Evolutionary conservation across 1,284 basidiomycete genomes (phyloP).

Genomic region (Leccinum insolens): DNA sequence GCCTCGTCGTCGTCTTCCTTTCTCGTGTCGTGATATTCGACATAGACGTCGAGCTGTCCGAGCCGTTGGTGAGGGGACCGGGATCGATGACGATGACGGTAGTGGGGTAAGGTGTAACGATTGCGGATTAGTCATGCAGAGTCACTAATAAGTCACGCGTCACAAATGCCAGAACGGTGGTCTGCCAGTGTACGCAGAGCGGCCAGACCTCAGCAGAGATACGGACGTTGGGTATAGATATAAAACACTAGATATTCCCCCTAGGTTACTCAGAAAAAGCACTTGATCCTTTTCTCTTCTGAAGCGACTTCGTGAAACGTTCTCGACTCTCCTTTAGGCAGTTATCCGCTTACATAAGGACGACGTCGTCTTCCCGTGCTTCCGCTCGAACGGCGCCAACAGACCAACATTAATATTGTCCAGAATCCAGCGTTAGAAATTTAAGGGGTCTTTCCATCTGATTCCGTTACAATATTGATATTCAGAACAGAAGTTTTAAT

Average conservation of each 20-base stretch:
- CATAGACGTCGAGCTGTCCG: too few species aligned
- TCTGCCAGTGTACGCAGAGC: background rate
- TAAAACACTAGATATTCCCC: background rate
- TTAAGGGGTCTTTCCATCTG: too few species aligned
- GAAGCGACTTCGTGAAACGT: background rate
- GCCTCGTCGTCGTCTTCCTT: too few species aligned
- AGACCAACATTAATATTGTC: too few species aligned
- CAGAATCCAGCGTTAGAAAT: too few species aligned
- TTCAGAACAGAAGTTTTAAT: too few species aligned
- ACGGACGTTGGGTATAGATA: background rate
- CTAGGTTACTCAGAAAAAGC: background rate
- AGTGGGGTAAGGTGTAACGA: background rate
- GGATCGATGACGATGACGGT: too few species aligned
- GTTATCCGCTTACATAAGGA: background rate
- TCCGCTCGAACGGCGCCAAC: too few species aligned
- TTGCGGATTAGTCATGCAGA: background rate
- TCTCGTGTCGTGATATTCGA: too few species aligned
- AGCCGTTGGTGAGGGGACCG: too few species aligned
- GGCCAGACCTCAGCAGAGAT: background rate
- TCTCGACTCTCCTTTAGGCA: background rate
- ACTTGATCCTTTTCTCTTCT: background rate
- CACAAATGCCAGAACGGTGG: background rate
- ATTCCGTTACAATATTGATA: too few species aligned
- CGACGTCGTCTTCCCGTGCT: too few species aligned
- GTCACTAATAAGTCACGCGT: background rate